Conservation (phyloP, 148 eudicot genomes). For the Linanthus parryae region DNA sequence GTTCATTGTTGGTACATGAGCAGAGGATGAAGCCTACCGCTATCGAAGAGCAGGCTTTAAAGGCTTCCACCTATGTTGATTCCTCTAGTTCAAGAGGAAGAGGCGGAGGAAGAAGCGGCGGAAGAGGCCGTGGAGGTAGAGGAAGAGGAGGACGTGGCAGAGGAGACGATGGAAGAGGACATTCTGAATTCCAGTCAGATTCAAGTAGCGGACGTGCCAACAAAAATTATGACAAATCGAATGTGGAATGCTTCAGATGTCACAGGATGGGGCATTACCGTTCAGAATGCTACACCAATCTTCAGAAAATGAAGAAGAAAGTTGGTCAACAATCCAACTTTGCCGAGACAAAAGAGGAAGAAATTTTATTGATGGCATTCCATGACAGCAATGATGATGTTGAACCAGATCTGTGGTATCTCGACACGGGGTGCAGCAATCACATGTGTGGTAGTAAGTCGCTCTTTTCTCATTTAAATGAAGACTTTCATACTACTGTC, state of each 20-base stretch:
- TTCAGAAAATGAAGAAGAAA: background rate
- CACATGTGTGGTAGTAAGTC: background rate
- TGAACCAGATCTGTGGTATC: background rate
- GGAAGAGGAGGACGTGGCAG: background rate
- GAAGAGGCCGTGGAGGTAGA: background rate
- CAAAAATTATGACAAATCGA: background rate
- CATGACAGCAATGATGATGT: background rate
- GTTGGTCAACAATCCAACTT: background rate
- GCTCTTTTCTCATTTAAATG: background rate
- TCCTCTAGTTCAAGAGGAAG: slow-evolving; percentile 1
- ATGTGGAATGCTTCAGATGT: background rate
- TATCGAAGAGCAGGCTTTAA: background rate
- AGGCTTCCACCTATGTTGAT: background rate
- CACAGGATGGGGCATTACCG: background rate
- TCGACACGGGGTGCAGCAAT: background rate
- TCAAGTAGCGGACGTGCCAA: background rate
- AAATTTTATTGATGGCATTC: background rate
- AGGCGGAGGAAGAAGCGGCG: background rate
- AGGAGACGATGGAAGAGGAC: background rate
- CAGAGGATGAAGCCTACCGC: too few relatives aligned
- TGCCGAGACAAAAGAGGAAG: background rate
- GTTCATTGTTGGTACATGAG: too few relatives aligned
- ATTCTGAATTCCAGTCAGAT: background rate
- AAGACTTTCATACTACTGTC: background rate
- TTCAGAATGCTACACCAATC: background rate